Conservation (phyloP, 2,329 filamentous ascomycete species). For the Aspergillus tanneri region DNA sequence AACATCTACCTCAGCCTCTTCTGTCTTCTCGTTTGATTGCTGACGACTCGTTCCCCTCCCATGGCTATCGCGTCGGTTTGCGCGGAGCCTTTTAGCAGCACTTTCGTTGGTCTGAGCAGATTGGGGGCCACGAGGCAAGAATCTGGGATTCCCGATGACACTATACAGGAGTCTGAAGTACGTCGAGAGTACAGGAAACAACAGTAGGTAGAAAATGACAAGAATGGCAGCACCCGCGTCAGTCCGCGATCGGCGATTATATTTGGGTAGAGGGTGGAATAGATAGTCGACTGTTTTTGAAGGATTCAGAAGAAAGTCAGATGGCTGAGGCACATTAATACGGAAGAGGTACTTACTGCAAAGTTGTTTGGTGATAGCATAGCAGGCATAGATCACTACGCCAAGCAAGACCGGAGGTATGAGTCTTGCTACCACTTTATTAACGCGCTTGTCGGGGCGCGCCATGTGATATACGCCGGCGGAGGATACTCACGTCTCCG, state of each 20-base stretch:
- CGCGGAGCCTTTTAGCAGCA: constrained; percentile 15
- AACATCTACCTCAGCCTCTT: constrained; percentile 25
- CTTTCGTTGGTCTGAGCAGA: constrained; percentile 30
- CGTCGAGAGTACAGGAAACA: constrained; percentile 63
- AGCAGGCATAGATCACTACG: constrained; percentile 68
- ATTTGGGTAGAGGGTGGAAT: constrained; percentile 50
- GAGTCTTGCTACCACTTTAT: constrained; percentile 61
- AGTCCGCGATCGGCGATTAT: constrained; percentile 44
- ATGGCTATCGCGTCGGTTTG: constrained; percentile 17
- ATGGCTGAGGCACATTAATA: constrained; percentile 3
- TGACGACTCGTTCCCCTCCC: constrained; percentile 23
- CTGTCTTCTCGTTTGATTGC: constrained; percentile 13
- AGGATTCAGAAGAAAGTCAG: background rate
- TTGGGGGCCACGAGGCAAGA: constrained; percentile 64
- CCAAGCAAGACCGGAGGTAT: constrained; percentile 69
- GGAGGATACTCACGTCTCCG: constrained; percentile 15
- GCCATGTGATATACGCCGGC: constrained; percentile 31
- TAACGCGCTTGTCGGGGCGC: constrained; percentile 46
- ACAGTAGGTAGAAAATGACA: constrained; percentile 68
- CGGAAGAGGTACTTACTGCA: constrained; percentile 60
- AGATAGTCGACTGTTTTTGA: constrained; percentile 66
- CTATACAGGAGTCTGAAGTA: constrained; percentile 71
- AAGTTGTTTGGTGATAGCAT: constrained; percentile 65
- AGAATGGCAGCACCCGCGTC: constrained; percentile 68
- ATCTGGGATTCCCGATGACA: constrained; percentile 69